Base-by-base conservation (phyloP, 495 filamentous ascomycete genomes). In the Entonaema liquescens region DNA sequence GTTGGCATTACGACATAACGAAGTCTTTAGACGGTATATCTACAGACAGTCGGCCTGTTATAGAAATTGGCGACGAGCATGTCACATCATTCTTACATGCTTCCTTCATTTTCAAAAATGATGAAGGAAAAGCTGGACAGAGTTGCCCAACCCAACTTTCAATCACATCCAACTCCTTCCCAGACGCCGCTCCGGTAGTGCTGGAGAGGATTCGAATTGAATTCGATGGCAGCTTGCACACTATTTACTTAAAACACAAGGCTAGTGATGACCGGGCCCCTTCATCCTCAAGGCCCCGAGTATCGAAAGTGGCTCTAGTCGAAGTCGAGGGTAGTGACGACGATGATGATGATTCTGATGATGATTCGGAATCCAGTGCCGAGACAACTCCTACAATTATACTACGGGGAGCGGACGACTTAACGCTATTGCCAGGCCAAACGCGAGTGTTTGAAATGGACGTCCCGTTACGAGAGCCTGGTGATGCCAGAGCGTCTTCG, bases 101-200 rank as follows among this genome's bases (percentile, higher is more conserved):
- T 3, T 87, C 89, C 8, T 93, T 94, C 74, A 81, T 90, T 1
- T 98, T 98, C 76, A 85, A 86, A 69, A 83, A 85, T 40, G 79
- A 86, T 2, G 90, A 94, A 77, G 93, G 92, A 9, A 91, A 96
- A 72, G 95, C 96, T 38, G 94, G 94, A 17, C 92, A 97, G 68
- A 83, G 84, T 53, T 81, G 93, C 61, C 80, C 80, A 23, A 88
- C 87, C n/a, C 94, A 98, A 72, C 83, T 98, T 25, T 78, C 84
- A 25, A 82, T 98, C 28, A 84, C 80, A 15, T 98, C 93, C 1
- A 87, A 82, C 62, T 90, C 94, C 12, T 87, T 92, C 17, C 68
- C 71, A 12, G 82, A 78, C 25, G 89, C 91, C 1, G 81, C 82
- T 5, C 90, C 93, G 0, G 79, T 97, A 9, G 83, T 78, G 6